Evolutionary conservation across 306 rosid genomes (phyloP).

Genomic region (Quercus cerris): DNA sequence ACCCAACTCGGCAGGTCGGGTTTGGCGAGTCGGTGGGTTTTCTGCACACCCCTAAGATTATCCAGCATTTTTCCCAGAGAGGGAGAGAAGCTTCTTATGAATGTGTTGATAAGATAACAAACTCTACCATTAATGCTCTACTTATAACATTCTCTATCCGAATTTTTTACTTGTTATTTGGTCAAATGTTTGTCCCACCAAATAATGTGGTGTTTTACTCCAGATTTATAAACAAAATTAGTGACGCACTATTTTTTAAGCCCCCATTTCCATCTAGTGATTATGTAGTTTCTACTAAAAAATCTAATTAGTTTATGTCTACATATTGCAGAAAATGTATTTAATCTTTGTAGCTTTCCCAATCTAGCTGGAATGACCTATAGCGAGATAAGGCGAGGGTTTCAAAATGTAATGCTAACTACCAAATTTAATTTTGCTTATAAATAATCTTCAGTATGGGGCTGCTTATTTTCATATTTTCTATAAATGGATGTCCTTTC

Average conservation of each 20-base stretch:
- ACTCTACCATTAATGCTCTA: background rate
- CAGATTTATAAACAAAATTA: background rate
- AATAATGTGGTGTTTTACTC: background rate
- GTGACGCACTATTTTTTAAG: background rate
- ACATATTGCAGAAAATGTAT: slow-evolving; percentile 81
- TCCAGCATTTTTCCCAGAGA: background rate
- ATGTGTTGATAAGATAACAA: background rate
- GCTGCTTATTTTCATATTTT: slow-evolving; percentile 6
- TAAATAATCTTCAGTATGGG: background rate
- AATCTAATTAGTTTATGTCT: slow-evolving; percentile 23
- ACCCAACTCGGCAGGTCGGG: too few species aligned
- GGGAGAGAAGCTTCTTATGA: background rate
- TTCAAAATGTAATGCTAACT: slow-evolving; percentile 57
- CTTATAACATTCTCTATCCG: background rate
- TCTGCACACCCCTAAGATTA: background rate
- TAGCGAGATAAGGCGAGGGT: slow-evolving; percentile 56
- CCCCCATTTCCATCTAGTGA: slow-evolving; percentile 1
- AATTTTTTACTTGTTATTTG: background rate
- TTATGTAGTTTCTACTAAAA: slow-evolving; percentile 12
- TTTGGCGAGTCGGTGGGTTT: too few species aligned
- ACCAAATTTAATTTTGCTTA: slow-evolving; percentile 15
- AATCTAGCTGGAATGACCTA: slow-evolving; percentile 62
- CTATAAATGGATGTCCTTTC: slow-evolving; percentile 37
- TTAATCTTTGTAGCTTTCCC: slow-evolving; percentile 70
- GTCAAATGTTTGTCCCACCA: background rate